Evolutionary conservation across 345 rosid species (phyloP).

Genomic region (Citrus maxima): DNA sequence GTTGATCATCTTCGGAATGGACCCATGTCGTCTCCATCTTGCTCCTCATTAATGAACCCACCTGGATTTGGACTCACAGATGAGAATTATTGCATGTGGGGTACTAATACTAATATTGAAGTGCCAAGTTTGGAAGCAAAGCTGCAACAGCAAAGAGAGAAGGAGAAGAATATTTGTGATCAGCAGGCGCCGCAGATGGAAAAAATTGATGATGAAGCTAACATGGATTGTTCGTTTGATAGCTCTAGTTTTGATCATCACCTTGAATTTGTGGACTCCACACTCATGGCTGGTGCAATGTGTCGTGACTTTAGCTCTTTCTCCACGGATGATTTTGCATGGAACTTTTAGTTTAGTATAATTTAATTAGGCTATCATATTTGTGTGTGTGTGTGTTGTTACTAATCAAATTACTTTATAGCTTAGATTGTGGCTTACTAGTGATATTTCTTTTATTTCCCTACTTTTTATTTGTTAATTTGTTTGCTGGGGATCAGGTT

Average conservation of each 20-base stretch:
- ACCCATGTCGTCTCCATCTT: slow-evolving; percentile 18
- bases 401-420: background rate
- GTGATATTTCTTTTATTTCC: background rate
- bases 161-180: slow-evolving; percentile 1
- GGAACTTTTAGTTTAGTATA: slow-evolving; percentile 36
- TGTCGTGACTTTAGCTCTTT: slow-evolving; percentile 30
- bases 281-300: slow-evolving; percentile 26
- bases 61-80: slow-evolving; percentile 15
- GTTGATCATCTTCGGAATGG: background rate
- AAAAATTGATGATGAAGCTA: background rate
- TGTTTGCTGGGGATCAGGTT: too few relatives aligned
- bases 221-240: slow-evolving; percentile 29
- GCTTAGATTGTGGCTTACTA: background rate
- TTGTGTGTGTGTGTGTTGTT: background rate
- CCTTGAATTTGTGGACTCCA: slow-evolving; percentile 30
- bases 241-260: slow-evolving; percentile 25
- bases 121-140: slow-evolving; percentile 8
- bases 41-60: slow-evolving; percentile 11
- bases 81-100: slow-evolving; percentile 22
- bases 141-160: background rate
- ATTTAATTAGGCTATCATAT: background rate
- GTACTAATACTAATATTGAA: background rate
- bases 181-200: background rate
- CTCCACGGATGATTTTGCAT: slow-evolving; percentile 41
- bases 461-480: background rate